Conservation (phyloP, 176 grass and related monocot species). For the Eleusine coracana region DNA sequence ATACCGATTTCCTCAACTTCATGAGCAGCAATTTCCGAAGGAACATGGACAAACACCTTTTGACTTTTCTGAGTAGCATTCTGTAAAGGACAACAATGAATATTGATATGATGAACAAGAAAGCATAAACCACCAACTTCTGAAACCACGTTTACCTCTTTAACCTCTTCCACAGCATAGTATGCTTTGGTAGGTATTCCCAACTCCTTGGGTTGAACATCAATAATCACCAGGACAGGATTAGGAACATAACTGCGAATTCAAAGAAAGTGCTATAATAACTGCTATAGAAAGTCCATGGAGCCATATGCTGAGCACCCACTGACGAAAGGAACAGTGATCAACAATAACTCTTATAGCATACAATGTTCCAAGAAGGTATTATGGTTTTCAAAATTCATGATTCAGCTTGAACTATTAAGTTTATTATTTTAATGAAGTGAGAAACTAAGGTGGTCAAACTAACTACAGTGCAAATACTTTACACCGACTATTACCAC, state of each 20-base stretch:
- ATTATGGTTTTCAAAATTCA: neutral
- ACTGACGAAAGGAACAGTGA: neutral
- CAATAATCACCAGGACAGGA: slow-evolving; percentile 95
- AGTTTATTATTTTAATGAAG: neutral
- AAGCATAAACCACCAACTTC: slow-evolving; percentile 14
- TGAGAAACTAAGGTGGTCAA: neutral
- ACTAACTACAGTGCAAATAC: neutral
- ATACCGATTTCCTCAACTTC: slow-evolving; percentile 98
- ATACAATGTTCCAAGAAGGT: neutral
- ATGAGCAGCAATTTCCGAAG: slow-evolving; percentile 97
- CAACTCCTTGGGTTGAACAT: slow-evolving; percentile 94
- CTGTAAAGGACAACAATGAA: slow-evolving; percentile 45
- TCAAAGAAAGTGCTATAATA: neutral
- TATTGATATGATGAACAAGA: slow-evolving; percentile 25
- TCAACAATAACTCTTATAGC: neutral
- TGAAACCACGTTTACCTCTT: slow-evolving; percentile 59
- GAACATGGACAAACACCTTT: slow-evolving; percentile 97
- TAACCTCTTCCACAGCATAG: slow-evolving; percentile 92
- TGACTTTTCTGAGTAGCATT: slow-evolving; percentile 99
- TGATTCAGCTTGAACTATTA: neutral
- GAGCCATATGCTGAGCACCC: slow-evolving; percentile 15
- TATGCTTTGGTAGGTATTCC: slow-evolving; percentile 98
- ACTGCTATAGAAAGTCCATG: neutral
- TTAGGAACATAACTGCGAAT: slow-evolving; percentile 83
- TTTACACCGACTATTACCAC: neutral